These are phyloP conservation scores for Penicillium sp. DNA, from an alignment of 2,329 filamentous ascomycete species.

Conservation along the genomic window DNA sequence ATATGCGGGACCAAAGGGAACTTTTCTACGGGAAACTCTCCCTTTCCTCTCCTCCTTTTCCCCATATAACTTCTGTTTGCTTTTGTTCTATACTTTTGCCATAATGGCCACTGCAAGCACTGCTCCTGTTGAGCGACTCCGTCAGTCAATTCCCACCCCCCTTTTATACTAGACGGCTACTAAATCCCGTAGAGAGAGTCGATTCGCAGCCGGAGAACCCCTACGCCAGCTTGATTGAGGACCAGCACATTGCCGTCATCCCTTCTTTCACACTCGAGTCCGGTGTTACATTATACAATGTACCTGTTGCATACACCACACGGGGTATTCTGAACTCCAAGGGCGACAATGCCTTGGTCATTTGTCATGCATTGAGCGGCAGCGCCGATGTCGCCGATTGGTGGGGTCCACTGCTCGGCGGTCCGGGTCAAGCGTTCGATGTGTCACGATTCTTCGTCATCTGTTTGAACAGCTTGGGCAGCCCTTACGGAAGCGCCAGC, in stretches of 20 bases:
- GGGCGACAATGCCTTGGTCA: constrained; percentile 64
- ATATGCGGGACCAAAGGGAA: constrained; percentile 2
- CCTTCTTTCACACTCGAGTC: constrained; percentile 93
- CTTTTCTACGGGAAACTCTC: constrained; percentile 7
- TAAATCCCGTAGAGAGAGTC: constrained; percentile 58
- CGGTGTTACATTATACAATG: constrained; percentile 77
- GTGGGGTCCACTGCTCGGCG: constrained; percentile 57
- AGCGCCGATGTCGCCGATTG: constrained; percentile 58
- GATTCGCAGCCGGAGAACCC: constrained; percentile 82
- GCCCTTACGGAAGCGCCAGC: constrained; percentile 57
- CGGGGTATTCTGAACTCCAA: constrained; percentile 58
- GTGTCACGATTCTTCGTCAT: constrained; percentile 55
- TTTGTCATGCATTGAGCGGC: constrained; percentile 56
- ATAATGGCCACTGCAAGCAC: constrained; percentile 27
- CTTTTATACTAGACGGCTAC: constrained; percentile 39
- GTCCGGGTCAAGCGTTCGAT: constrained; percentile 55
- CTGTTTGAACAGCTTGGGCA: constrained; percentile 56
- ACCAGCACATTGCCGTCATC: constrained; percentile 83
- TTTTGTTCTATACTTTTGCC: constrained; percentile 3
- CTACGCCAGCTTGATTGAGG: constrained; percentile 79
- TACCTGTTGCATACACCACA: constrained; percentile 65
- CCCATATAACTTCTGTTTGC: constrained; percentile 1
- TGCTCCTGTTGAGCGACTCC: constrained; percentile 26
- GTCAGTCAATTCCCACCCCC: constrained; percentile 36
- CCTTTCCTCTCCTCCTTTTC: not conserved